Evolutionary conservation across 805 yeast species (phyloP), one percentile per base, ranked within the genome.

Genomic region (Barnettozyma siamensis): DNA sequence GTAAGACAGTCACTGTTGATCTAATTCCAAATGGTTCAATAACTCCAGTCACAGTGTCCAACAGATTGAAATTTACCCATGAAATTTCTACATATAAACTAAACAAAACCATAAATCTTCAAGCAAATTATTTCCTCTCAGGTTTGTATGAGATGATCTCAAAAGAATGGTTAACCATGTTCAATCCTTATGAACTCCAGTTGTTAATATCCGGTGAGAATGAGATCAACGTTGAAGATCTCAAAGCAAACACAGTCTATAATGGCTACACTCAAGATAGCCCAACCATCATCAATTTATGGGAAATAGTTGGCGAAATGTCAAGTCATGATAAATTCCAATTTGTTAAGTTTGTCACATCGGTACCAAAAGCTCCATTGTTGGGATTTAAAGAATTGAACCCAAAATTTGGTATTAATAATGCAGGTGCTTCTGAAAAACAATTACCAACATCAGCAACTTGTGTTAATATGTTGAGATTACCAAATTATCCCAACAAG

Each of bases 321-420:
- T 58, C 69, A 2, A 65, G 73, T 3, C 72, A 70, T n/a, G 86
- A 88, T 42, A 69, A 78, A 46, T 69, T 77, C 17, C 73, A 75
- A 38, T 73, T 93, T 42, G 63, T 93, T 21, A 86, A 86, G 57
- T 93, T 91, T 65, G 96, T 87, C 21, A 93, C 98, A 0, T 84
- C 96, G 0, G 95, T 88, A 2, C 82, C 96, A 1, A 73, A 89
- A 45, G 96, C 95, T 0, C 99, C 99, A 1, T 66, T 93, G 31
- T 69, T 87, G 20, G 99, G 99, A 0, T 91, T 93, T 57, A 69
- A 73, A 12, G 76, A 80, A 4, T 67, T 88, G 35, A 66, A 64
- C 24, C 99, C 99, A 0, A 69, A 67, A 41, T 88, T 93, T 61
- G 95, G 95, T 1, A 82, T 93, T 35, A 60, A 86, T 30, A 79